Evolutionary conservation across 805 yeast species (phyloP).

Genomic region (Saturnispora gosingensis): DNA sequence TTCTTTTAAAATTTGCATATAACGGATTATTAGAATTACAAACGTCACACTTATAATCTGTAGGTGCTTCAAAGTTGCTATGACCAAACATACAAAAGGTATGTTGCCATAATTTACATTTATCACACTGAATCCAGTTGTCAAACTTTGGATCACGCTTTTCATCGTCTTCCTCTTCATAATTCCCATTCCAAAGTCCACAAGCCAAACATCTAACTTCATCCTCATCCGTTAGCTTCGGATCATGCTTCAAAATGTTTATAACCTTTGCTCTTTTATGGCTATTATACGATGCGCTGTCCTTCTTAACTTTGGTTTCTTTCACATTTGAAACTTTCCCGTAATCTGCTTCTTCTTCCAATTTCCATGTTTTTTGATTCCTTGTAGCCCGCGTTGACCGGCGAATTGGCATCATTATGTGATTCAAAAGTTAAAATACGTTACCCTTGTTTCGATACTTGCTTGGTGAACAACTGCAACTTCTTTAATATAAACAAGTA

Average conservation of each 20-base stretch:
- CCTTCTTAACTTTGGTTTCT: background rate
- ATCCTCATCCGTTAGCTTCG: constrained; percentile 27
- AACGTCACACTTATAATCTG: constrained; percentile 42
- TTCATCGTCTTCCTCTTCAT: constrained; percentile 45
- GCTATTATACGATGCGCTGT: background rate
- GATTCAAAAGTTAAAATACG: background rate
- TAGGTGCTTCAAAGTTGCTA: constrained; percentile 32
- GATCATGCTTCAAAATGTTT: constrained; percentile 4
- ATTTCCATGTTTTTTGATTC: constrained; percentile 30
- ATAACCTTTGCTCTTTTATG: background rate
- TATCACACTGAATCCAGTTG: constrained; percentile 57
- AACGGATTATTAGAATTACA: constrained; percentile 34
- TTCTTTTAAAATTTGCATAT: constrained; percentile 28
- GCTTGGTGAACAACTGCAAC: background rate
- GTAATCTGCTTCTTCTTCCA: constrained; percentile 4
- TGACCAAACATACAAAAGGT: constrained; percentile 49
- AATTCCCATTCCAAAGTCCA: constrained; percentile 49
- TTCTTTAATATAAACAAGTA: background rate
- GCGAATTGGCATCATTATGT: constrained; percentile 21
- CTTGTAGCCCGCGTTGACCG: constrained; percentile 26
- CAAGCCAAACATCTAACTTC: constrained; percentile 52
- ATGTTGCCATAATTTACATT: constrained; percentile 68
- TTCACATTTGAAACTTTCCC: background rate
- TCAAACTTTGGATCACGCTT: constrained; percentile 26
- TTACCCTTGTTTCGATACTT: background rate